Base-by-base conservation (phyloP, 805 yeast species). In the Kazachstania bromeliacearum region DNA sequence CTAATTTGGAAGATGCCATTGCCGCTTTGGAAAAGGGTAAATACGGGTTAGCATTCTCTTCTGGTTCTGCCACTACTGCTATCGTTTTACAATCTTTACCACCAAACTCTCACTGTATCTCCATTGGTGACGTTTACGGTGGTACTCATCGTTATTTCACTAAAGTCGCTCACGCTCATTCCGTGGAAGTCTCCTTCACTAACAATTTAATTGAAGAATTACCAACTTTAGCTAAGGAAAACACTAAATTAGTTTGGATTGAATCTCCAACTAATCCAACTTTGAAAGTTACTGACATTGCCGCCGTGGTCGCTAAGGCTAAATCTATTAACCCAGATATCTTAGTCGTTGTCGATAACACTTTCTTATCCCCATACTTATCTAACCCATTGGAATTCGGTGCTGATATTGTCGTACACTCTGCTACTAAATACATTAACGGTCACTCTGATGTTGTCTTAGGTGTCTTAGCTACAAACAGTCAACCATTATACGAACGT, bases 191-290 rank as follows among this genome's bases (percentile, higher is more conserved):
- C 31, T 61, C 75, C 13, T 84, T 85, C 62, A 76, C 85, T 33
- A 73, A 71, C 46, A 70, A 79, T 57, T 66, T 84, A 50, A 70
- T 68, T 42, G 51, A 59, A 20, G 88, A 84, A 40, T 63, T 83
- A 51, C 71, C 71, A 40, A 42, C 59, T 21, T 63, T 74, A 49
- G 61, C 84, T 50, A 71, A 63, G 45, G 68, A 70, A 40, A 74
- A 75, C 58, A 84, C 94, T 45, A 72, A 68, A 44, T 64, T 84
- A 51, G 89, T 84, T 33, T 84, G 95, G 95, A 71, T 85, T 48
- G 95, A 84, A 62, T 71, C 89, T 27, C 94, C 94, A 46, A 79
- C 92, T 24, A 84, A 84, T 70, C 95, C 95, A 47, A 85, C 94
- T 28, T 69, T 84, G 53, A 67, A 80, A 37, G 71, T 85, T 46